A percentile compares a stretch with the other conserved stretches of the same genome.
These are phyloP conservation scores for Metschnikowia arizonensis DNA, from an alignment of 805 yeast genomes.

Conservation along the genomic window DNA sequence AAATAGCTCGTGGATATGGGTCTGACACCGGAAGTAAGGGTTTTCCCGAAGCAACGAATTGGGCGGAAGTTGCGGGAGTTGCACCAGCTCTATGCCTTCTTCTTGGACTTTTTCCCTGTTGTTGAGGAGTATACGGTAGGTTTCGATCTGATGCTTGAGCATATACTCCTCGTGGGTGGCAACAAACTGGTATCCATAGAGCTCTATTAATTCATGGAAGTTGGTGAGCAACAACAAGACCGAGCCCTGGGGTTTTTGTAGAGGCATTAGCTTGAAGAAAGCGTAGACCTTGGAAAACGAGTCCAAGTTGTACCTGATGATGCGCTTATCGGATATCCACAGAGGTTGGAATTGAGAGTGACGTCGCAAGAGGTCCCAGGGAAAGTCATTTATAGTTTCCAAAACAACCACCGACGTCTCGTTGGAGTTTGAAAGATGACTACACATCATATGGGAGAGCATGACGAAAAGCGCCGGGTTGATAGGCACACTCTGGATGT, in stretches of 20 bases:
- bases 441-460: slow-evolving; percentile 22
- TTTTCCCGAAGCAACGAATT: slow-evolving; percentile 28
- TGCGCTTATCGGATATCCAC: slow-evolving; percentile 19
- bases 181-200: slow-evolving; percentile 31
- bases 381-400: slow-evolving; percentile 31
- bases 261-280: slow-evolving; percentile 16
- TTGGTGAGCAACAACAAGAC: slow-evolving; percentile 27
- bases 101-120: slow-evolving; percentile 19
- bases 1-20: slow-evolving; percentile 28
- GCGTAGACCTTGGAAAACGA: slow-evolving; percentile 29
- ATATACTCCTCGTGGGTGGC: slow-evolving; percentile 32
- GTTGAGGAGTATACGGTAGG: slow-evolving; percentile 20
- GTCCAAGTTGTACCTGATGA: slow-evolving; percentile 18
- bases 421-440: slow-evolving; percentile 23
- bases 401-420: slow-evolving; percentile 25
- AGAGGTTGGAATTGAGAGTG: slow-evolving; percentile 19
- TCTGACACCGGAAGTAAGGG: slow-evolving; percentile 29
- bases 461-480: slow-evolving; percentile 21
- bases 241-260: slow-evolving; percentile 9
- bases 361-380: slow-evolving; percentile 21
- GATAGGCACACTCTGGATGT: slow-evolving; percentile 37
- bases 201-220: slow-evolving; percentile 35
- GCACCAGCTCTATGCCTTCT: slow-evolving; percentile 23
- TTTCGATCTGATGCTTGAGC: slow-evolving; percentile 29
- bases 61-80: slow-evolving; percentile 28